phyloP scores from a whole-genome alignment of 805 yeast genomes.

The Yamadazyma philogaea region DNA sequence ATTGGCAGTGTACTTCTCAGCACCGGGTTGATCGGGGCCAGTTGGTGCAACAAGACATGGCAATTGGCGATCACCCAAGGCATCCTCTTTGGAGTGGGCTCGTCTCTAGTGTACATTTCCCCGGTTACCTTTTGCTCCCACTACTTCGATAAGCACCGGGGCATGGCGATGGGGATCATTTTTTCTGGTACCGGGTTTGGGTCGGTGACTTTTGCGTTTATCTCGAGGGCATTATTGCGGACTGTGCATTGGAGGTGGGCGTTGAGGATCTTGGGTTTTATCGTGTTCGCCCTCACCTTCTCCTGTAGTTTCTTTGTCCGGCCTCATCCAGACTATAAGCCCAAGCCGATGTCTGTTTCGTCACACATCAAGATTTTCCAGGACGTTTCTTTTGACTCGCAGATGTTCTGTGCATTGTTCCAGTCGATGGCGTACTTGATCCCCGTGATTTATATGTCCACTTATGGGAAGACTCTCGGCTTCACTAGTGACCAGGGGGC shows the following conservation, averaged over 20 bases:
- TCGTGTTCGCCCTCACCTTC: neutral
- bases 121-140: neutral
- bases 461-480: neutral
- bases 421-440: neutral
- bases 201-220: neutral
- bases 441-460: neutral
- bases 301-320: neutral
- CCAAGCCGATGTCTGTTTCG: neutral
- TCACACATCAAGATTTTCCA: neutral
- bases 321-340: conserved; percentile 1
- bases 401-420: neutral
- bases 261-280: neutral
- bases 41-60: neutral
- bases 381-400: neutral
- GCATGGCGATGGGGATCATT: neutral
- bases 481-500: neutral
- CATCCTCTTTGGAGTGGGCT: neutral
- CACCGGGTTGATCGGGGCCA: neutral
- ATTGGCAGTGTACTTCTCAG: neutral
- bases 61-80: conserved; percentile 1
- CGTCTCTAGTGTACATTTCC: neutral
- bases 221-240: neutral
- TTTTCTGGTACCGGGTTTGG: neutral
- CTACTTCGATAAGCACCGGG: neutral
- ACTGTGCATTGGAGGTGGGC: conserved; percentile 1